Conservation (phyloP, 164 flowering plant genomes). For the Annona squamosa region DNA sequence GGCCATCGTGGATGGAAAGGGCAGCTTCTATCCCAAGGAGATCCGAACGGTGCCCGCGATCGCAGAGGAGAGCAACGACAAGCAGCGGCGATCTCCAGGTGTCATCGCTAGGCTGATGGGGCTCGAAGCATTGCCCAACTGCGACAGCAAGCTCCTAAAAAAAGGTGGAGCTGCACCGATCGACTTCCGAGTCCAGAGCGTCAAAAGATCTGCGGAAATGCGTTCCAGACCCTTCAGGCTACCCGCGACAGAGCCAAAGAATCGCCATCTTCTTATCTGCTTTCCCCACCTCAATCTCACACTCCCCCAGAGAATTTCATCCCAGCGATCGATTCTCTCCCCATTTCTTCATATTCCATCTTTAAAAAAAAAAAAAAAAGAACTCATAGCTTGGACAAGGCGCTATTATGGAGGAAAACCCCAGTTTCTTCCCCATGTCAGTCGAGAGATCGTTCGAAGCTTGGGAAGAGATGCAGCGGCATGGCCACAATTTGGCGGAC, state of each 20-base stretch:
- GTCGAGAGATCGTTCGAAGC: slow-evolving; percentile 87
- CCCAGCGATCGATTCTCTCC: not conserved
- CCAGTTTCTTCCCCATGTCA: slow-evolving; percentile 34
- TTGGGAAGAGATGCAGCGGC: slow-evolving; percentile 97
- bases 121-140: slow-evolving; percentile 45
- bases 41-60: slow-evolving; percentile 34
- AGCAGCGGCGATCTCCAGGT: slow-evolving; percentile 54
- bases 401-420: not conserved
- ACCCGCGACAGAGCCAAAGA: not conserved
- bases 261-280: not conserved
- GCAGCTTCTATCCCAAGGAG: slow-evolving; percentile 56
- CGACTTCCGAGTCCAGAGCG: slow-evolving; percentile 85
- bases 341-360: not conserved
- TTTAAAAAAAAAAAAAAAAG: slow-evolving; percentile 32
- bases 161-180: slow-evolving; percentile 66
- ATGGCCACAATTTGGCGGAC: slow-evolving; percentile 88
- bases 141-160: slow-evolving; percentile 29
- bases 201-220: slow-evolving; percentile 38
- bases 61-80: slow-evolving; percentile 30
- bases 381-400: not conserved
- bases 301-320: not conserved
- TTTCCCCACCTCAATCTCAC: not conserved
- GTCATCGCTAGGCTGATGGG: slow-evolving; percentile 89
- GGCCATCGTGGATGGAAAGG: slow-evolving; percentile 64
- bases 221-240: not conserved